Conservation (phyloP, 164 flowering plant genomes). For the Magnolia officinalis region DNA sequence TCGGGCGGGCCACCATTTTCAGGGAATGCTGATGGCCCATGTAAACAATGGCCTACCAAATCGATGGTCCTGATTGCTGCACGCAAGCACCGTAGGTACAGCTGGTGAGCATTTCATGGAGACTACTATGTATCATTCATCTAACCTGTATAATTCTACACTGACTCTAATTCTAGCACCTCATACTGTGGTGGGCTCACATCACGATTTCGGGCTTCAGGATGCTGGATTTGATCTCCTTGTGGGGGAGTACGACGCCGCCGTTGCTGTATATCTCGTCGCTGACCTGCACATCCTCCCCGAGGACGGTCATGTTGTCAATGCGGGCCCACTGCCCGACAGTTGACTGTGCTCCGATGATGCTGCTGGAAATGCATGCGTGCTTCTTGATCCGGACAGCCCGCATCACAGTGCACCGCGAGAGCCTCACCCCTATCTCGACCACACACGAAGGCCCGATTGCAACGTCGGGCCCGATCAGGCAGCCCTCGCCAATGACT, state of each 20-base stretch:
- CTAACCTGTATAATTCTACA: too few relatives aligned
- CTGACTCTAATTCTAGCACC: too few relatives aligned
- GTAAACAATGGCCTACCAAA: too few relatives aligned
- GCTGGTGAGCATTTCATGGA: too few relatives aligned
- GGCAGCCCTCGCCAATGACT: constrained; percentile 87
- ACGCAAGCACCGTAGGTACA: too few relatives aligned
- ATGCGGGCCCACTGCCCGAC: constrained; percentile 98
- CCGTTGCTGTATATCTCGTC: constrained; percentile 84
- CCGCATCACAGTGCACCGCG: constrained; percentile 91
- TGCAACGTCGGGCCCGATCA: constrained; percentile 97
- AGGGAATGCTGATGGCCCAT: too few relatives aligned
- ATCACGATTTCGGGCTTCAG: constrained; percentile 96
- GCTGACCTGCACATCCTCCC: constrained; percentile 94
- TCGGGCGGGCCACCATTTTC: too few relatives aligned
- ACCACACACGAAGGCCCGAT: constrained; percentile 94
- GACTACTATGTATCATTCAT: too few relatives aligned
- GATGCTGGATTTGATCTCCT: constrained; percentile 91
- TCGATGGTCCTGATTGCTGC: too few relatives aligned
- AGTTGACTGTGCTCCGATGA: constrained; percentile 97
- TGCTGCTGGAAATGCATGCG: constrained; percentile 86
- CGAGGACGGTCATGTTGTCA: constrained; percentile 96
- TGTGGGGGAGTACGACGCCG: constrained; percentile 94
- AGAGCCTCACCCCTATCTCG: constrained; percentile 92
- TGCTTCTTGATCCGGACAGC: constrained; percentile 90
- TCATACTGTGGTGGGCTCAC: constrained; percentile 31